These are phyloP conservation scores for Trichomonas vaginalis DNA, from an alignment of 208 protist genomes.

Conservation along the genomic window DNA sequence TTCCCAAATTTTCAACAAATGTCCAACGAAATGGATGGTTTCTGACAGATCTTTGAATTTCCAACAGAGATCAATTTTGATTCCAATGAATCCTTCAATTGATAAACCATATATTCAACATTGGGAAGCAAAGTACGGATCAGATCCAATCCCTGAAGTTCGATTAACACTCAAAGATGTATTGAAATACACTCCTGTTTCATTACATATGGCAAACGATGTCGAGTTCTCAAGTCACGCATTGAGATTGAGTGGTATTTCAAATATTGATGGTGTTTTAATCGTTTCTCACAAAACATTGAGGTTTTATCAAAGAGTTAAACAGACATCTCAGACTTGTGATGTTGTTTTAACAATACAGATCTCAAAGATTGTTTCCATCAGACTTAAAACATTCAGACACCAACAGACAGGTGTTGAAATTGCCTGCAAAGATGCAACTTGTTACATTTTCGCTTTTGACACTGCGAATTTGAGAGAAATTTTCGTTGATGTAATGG, in stretches of 20 bases:
- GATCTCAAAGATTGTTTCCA: not conserved
- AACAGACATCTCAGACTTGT: not conserved
- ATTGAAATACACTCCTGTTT: not conserved
- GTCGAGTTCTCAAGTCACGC: not conserved
- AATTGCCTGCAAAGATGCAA: not conserved
- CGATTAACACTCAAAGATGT: not conserved
- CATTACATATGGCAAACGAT: not conserved
- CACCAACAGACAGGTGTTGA: not conserved
- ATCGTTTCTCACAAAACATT: not conserved
- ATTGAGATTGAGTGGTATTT: not conserved
- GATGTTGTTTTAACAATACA: not conserved
- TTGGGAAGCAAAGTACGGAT: not conserved
- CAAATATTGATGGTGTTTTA: not conserved
- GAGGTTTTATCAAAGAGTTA: not conserved
- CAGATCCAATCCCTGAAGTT: not conserved
- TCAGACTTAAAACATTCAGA: not conserved
- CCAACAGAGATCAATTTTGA: not conserved
- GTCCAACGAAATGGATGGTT: not conserved
- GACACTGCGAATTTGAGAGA: not conserved
- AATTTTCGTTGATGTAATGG: not conserved
- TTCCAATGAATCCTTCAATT: conserved; percentile 12
- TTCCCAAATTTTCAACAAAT: not conserved
- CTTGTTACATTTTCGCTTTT: not conserved
- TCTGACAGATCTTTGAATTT: not conserved
- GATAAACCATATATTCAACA: not conserved